Evolutionary conservation across 192 early-diverging fungal species (phyloP).

Genomic region (Endogone sp.): DNA sequence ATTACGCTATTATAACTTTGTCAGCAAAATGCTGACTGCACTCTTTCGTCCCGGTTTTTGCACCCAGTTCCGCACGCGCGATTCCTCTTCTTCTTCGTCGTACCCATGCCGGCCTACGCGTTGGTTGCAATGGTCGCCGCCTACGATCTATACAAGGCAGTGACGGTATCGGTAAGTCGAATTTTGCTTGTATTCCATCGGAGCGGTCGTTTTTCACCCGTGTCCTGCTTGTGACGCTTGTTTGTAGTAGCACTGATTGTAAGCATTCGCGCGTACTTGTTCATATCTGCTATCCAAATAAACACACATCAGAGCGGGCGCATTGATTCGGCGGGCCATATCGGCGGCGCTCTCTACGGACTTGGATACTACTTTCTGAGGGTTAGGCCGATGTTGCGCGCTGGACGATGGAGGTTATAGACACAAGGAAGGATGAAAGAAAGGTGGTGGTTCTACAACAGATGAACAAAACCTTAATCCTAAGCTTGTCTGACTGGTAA

Average conservation of each 20-base stretch:
- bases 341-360: slow-evolving; percentile 43
- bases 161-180: slow-evolving; percentile 21
- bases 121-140: slow-evolving; percentile 43
- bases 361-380: slow-evolving; percentile 36
- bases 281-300: neutral
- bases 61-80: slow-evolving; percentile 32
- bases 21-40: neutral
- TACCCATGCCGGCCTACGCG: slow-evolving; percentile 46
- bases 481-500: no score
- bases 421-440: no score
- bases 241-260: no score
- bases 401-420: slow-evolving; percentile 22
- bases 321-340: slow-evolving; percentile 43
- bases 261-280: neutral
- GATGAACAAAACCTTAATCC: no score
- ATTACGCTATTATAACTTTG: neutral
- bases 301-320: slow-evolving; percentile 40
- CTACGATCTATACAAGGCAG: slow-evolving; percentile 43
- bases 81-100: slow-evolving; percentile 45
- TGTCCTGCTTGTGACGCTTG: neutral
- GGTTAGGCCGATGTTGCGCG: slow-evolving; percentile 29
- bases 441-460: no score
- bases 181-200: neutral
- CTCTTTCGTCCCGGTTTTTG: neutral
- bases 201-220: neutral